These are phyloP conservation scores for Elongisporangium undulatum DNA, from an alignment of 352 stramenopile genomes.

Conservation along the genomic window DNA sequence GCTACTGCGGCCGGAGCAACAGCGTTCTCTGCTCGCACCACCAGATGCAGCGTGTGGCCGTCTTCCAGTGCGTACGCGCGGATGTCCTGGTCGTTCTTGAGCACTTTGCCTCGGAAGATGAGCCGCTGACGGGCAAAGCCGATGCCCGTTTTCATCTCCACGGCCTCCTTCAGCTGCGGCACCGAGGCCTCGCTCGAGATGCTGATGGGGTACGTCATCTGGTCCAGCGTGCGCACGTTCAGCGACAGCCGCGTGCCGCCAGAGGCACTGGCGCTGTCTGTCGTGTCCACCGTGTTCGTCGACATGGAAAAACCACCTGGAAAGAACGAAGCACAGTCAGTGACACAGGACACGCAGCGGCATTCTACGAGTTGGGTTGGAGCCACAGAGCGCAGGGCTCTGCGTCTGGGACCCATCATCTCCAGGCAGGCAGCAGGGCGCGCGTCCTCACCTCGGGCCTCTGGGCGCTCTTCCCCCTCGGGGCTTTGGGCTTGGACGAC, in stretches of 20 bases:
- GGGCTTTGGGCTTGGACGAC: background rate
- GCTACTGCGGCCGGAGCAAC: slow-evolving; percentile 1
- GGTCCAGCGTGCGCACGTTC: slow-evolving; percentile 82
- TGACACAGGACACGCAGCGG: background rate
- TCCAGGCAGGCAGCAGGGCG: background rate
- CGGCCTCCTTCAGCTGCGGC: slow-evolving; percentile 66
- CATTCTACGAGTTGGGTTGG: background rate
- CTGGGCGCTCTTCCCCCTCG: background rate
- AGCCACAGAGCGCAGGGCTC: background rate
- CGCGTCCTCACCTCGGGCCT: background rate
- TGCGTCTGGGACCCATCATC: background rate
- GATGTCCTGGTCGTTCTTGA: slow-evolving; percentile 83
- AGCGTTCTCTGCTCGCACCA: slow-evolving; percentile 43
- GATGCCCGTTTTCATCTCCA: slow-evolving; percentile 67
- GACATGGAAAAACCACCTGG: background rate
- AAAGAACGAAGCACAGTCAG: background rate
- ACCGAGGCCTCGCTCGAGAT: slow-evolving; percentile 61
- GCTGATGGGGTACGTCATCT: slow-evolving; percentile 73
- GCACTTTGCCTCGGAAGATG: slow-evolving; percentile 83
- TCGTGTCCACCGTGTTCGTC: background rate
- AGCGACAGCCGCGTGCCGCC: slow-evolving; percentile 39
- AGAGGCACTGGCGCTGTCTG: background rate
- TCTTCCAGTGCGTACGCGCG: slow-evolving; percentile 75
- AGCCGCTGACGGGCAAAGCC: slow-evolving; percentile 69
- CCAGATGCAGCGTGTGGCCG: slow-evolving; percentile 77